Base-by-base conservation (phyloP, 23 red algal genomes). In the Agarophyton chilense region DNA sequence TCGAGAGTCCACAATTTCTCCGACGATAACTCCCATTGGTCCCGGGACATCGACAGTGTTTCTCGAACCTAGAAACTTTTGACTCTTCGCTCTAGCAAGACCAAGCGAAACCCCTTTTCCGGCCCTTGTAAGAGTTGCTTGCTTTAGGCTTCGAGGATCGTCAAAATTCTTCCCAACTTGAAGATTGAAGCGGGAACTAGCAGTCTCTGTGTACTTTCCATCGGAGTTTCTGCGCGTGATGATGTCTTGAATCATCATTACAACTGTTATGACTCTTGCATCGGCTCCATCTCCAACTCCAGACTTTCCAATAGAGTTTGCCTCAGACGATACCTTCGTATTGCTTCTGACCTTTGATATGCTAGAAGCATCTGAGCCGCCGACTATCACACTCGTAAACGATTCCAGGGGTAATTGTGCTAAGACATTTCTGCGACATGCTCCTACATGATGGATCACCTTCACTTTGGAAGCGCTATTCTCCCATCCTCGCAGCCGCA, bases 241-340 rank as follows among this genome's bases (percentile, higher is more conserved):
- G 65, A 89, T 89, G 50, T 89, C 85, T 41, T 89, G 85, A 40
- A 89, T 89, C 85, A 89, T 89, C 85, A 89, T 89, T 31, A 89
- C 85, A 33, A 89, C 85, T 39, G 67, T 89, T 28, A 89, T 89
- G 17, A 89, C 85, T 66, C 85, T 77, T 63, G 85, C 85, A 64
- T 89, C 85, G 43, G 85, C 71, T 39, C 67, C 85, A 29, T 71
- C 85, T 57, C 46, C 53, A 49, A 21, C 40, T 47, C 55, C 71
- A 31, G 21, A 44, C 19, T 89, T 77, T 76, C 85, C 68, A 38
- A 55, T 44, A 4, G 55, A 46, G 40, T 66, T 73, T 26, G 63
- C 33, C 11, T 89, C 85, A 11, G 71, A 61, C 36, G 53, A 57
- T 25, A 4, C 35, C 51, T 80, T 80, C 21, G 77, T 24, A 41